A percentile compares a stretch with the other conserved stretches of the same genome.
These are phyloP conservation scores for Durusdinium trenchii DNA, from an alignment of 73 alveolate genomes.

Conservation along the genomic window DNA sequence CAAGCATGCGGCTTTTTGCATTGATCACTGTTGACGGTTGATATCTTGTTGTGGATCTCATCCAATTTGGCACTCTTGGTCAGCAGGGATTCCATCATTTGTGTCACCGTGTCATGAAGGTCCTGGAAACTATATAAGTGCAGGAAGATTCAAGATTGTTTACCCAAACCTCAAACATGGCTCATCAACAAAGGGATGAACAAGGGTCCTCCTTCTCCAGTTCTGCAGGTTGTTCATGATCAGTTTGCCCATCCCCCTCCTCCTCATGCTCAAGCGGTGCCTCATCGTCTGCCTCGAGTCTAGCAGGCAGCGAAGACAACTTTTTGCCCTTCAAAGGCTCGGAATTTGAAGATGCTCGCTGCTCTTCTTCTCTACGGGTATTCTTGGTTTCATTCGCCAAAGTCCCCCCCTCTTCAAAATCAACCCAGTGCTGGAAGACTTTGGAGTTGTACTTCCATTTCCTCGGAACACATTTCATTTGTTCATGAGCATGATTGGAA, in stretches of 20 bases:
- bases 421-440: background rate
- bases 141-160: background rate
- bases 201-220: background rate
- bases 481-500: background rate
- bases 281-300: no score
- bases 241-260: background rate
- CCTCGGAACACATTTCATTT: background rate
- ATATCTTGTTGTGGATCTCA: background rate
- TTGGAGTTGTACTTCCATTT: background rate
- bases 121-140: background rate
- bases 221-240: background rate
- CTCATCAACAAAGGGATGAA: background rate
- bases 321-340: no score
- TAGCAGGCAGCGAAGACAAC: no score
- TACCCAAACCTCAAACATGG: no score
- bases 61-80: conserved; percentile 9
- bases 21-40: background rate
- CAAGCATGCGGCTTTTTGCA: background rate
- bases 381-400: background rate
- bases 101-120: background rate
- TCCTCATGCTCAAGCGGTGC: no score
- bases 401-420: background rate
- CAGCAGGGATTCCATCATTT: conserved; percentile 3
- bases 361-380: background rate
- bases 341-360: no score